Evolutionary conservation across 1,284 basidiomycete genomes (phyloP), one percentile per base, ranked within the genome.

Genomic region (Cerioporus squamosus): DNA sequence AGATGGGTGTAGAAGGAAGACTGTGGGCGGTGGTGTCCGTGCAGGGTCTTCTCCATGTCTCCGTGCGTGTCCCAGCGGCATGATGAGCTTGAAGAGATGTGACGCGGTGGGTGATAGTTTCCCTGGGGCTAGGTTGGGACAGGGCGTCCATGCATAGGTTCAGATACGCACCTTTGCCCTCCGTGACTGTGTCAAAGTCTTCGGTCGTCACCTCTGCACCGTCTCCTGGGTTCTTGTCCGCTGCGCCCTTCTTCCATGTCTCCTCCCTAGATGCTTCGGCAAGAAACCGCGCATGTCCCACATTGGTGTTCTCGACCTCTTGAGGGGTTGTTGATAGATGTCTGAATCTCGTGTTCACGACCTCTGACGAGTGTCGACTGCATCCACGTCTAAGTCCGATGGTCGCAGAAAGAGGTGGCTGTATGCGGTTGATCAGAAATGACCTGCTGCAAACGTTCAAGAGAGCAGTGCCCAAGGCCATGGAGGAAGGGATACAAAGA

Each of bases 31-130:
- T 5, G 68, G 66, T 15, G 62, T 6, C 42, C 57, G 38, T 1
- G 23, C 39, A 17, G 47, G 18, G 15, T 52, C 48, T 12, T 46
- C 14, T 8, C 36, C 24, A 6, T 57, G 63, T 22, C 20, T 51
- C 14, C 46, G 66, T 7, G 77, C 59, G 24, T 65, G 62, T 5
- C 70, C 73, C 5, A 88, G 68, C 0, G 86, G 86, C 0, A 88
- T 70, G 46, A 88, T 81, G 17, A 88, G 75, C 67, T 87, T 88
- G 78, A 88, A 87, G 14, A 88, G 70, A 66, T 87, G 86, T 0
- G 84, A 85, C 0, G 81, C 79, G 0, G 86, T 90, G 1, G 86
- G 83, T 3, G 80, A 78, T 2, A 88, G 72, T 71, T 85, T 85
- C 15, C 86, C 86, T 82, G 29, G 15, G 15, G 10, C 7, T 4